These are phyloP conservation scores for Magnolia kwangsiensis DNA, from an alignment of 164 flowering plant genomes.

Conservation along the genomic window DNA sequence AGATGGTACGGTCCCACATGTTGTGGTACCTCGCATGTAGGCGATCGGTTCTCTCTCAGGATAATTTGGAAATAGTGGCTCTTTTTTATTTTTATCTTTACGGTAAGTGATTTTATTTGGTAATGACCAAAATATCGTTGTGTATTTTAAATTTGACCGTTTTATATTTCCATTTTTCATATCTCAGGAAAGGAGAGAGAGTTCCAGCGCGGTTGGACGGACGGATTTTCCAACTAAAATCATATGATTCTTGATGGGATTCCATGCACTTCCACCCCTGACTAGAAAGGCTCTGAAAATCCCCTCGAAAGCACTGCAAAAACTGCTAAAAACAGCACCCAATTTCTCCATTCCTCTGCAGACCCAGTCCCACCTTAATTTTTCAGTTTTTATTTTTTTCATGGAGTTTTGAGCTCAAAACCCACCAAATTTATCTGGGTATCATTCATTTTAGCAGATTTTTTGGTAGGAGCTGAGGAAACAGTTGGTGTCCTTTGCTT, in stretches of 20 bases:
- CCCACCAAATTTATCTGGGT: constrained; percentile 10
- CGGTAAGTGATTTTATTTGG: too few relatives aligned
- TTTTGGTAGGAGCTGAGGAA: constrained; percentile 10
- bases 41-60: not conserved
- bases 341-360: not conserved
- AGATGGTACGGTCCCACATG: too few relatives aligned
- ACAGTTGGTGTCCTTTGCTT: constrained; percentile 5
- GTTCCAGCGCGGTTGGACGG: not conserved
- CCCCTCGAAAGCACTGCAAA: not conserved
- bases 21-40: too few relatives aligned
- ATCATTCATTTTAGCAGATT: constrained; percentile 7
- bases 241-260: constrained; percentile 9
- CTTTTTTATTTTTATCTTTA: not conserved
- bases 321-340: not conserved
- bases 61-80: not conserved
- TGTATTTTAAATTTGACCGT: too few relatives aligned
- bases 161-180: too few relatives aligned
- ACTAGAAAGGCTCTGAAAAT: not conserved
- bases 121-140: too few relatives aligned
- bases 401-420: constrained; percentile 8
- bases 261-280: constrained; percentile 13
- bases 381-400: constrained; percentile 10
- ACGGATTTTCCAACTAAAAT: constrained; percentile 3
- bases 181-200: not conserved
- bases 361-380: not conserved